phyloP scores from a whole-genome alignment of 345 rosid genomes.

The Abelmoschus esculentus region DNA sequence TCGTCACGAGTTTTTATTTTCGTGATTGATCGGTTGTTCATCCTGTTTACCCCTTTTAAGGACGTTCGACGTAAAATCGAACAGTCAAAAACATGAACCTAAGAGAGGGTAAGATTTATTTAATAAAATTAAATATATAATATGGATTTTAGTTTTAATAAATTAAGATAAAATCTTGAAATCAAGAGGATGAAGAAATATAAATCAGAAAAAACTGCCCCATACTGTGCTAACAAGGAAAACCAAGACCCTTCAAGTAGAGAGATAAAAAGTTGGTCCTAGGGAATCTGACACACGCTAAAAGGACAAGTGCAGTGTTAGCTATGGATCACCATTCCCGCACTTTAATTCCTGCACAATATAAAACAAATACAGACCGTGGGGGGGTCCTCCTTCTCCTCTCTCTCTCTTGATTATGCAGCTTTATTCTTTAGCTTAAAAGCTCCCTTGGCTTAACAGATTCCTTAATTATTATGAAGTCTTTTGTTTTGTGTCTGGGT shows the following conservation, averaged over 20 bases:
- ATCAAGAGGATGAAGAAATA: too few species aligned
- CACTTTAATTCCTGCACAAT: constrained; percentile 20
- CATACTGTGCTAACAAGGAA: too few species aligned
- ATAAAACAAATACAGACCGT: neutral
- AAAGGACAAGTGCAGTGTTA: constrained; percentile 18
- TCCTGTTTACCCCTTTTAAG: too few species aligned
- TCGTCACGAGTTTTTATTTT: too few species aligned
- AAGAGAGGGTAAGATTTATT: too few species aligned
- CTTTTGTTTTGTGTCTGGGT: neutral
- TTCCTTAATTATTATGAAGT: neutral
- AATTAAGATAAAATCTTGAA: too few species aligned
- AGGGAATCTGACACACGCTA: constrained; percentile 20
- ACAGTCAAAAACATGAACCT: too few species aligned
- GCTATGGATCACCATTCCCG: constrained; percentile 27
- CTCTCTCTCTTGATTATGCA: neutral
- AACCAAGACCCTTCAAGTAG: neutral
- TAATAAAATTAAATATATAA: too few species aligned
- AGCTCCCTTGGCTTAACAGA: neutral
- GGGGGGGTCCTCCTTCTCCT: neutral
- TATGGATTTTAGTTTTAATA: too few species aligned
- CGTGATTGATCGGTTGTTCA: too few species aligned
- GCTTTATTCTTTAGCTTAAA: neutral
- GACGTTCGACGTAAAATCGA: too few species aligned
- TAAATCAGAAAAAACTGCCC: too few species aligned
- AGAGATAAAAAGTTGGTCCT: neutral